Percentiles rank a stretch among this genome's conserved stretches.
Evolutionary conservation across 192 early-diverging fungal species (phyloP).

Genomic region (Rhizophagus prolifer): DNA sequence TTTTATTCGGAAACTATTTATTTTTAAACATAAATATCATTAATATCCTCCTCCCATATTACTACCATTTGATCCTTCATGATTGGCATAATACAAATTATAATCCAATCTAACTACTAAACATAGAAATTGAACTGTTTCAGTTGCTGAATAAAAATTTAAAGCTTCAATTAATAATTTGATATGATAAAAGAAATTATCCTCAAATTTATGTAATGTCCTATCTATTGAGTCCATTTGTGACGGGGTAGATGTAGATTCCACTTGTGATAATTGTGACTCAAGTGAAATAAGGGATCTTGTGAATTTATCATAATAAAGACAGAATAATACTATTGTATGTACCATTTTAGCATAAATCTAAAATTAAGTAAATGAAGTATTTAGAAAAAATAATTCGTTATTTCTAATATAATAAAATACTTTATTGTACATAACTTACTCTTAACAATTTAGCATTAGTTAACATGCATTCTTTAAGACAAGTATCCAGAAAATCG

Average conservation of each 20-base stretch:
- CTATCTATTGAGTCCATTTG: slow-evolving; percentile 42
- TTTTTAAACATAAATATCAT: no score
- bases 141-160: slow-evolving; percentile 73
- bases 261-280: slow-evolving; percentile 40
- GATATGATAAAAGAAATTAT: slow-evolving; percentile 64
- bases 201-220: slow-evolving; percentile 57
- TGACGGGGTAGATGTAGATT: slow-evolving; percentile 36
- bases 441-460: slow-evolving; percentile 81
- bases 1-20: no score
- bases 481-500: slow-evolving; percentile 81
- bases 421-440: slow-evolving; percentile 27
- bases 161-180: slow-evolving; percentile 74
- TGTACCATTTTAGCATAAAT: slow-evolving; percentile 63
- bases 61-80: background rate
- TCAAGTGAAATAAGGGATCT: slow-evolving; percentile 41
- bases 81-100: slow-evolving; percentile 71
- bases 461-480: slow-evolving; percentile 90
- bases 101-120: slow-evolving; percentile 72
- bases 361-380: slow-evolving; percentile 36
- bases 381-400: background rate
- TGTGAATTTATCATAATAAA: slow-evolving; percentile 57
- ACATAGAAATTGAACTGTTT: slow-evolving; percentile 61
- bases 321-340: slow-evolving; percentile 58
- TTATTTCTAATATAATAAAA: background rate
- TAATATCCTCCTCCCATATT: no score